A percentile compares a stretch with the other conserved stretches of the same genome.
Evolutionary conservation across 106 monocot species (phyloP).

Genomic region (Dioscorea dumetorum): DNA sequence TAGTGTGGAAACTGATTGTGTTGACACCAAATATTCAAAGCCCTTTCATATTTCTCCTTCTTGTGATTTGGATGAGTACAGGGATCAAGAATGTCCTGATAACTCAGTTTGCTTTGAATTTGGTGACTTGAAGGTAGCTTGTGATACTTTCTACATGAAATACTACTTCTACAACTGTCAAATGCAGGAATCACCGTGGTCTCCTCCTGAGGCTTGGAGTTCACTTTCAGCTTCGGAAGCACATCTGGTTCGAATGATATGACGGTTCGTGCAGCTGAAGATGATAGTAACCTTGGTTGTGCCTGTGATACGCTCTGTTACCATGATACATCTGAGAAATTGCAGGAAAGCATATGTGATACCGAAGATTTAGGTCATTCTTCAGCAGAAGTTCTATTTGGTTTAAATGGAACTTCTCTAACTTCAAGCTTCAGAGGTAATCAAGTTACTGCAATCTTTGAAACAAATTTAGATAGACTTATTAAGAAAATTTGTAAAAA

Average conservation of each 20-base stretch:
- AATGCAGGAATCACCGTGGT: conserved; percentile 81
- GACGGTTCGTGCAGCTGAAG: conserved; percentile 12
- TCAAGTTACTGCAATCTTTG: neutral
- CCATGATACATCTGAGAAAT: conserved; percentile 1
- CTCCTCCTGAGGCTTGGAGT: conserved; percentile 58
- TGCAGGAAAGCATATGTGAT: conserved; percentile 2
- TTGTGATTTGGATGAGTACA: conserved; percentile 2
- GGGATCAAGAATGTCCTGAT: conserved; percentile 1
- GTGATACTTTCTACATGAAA: conserved; percentile 81
- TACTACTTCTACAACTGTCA: conserved; percentile 70
- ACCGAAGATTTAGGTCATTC: conserved; percentile 10
- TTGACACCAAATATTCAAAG: conserved; percentile 8
- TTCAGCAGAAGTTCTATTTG: conserved; percentile 6
- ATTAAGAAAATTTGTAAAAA: conserved; percentile 2
- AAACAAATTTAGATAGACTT: conserved; percentile 4
- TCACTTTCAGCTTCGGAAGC: conserved; percentile 14
- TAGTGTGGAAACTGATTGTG: conserved; percentile 4
- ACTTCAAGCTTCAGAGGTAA: conserved; percentile 1
- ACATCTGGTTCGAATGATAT: conserved; percentile 18
- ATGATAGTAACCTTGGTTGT: neutral
- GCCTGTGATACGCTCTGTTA: conserved; percentile 1
- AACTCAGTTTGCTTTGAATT: conserved; percentile 16
- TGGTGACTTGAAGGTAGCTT: conserved; percentile 73
- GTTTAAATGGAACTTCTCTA: neutral
- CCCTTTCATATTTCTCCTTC: neutral